Base-by-base conservation (phyloP, 192 early-diverging fungal species). In the Linnemannia schmuckeri region DNA sequence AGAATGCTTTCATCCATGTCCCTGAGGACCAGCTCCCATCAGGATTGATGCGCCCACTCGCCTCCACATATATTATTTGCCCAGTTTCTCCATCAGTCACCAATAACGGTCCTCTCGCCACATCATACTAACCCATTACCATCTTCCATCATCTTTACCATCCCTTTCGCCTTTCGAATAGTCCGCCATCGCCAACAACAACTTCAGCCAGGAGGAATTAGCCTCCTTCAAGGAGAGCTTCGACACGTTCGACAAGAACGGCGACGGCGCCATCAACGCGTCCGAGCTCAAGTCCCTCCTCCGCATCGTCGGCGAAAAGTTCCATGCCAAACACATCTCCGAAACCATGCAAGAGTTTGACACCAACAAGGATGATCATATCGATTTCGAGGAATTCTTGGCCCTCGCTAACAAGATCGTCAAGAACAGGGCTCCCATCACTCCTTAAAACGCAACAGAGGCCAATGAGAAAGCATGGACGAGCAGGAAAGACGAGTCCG, bases 371-470 rank as follows among this genome's bases (percentile, higher is more conserved):
- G 80, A 87, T 55, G 17, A 78, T 27, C 72, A 78, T 15, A 87
- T 87, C 24, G 85, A 85, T 69, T 85, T 85, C 54, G 44, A 80
- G 0, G 83, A 85, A 78, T 85, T 85, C 47, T 22, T 85, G 20
- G 42, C 33, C 8, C 30, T 85, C 30, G 78, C 46, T 18, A 69
- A 27, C 54, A 79, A 74, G 63, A 27, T 79, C 27, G 72, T 73
- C 72, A 78, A 75, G 37, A 84, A 84, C 82, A 84, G 71, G 52
- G 38, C 44, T 40, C 52, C 49, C 22, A 74, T 49, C 17, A 18
- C 18, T 15, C 61, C 27, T 15, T 38, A 73, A 42, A 37, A 22
- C 1, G 42, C 42, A 18, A 0, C 30, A 42, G n/a, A 5, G 1
- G 30, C 18, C 8, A 12, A 24, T 40, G 12, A 42, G 70, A 1